Percentiles rank a stretch among this genome's conserved stretches.
These are phyloP conservation scores for Cystoisospora suis DNA, from an alignment of 169 alveolate genomes.

Conservation along the genomic window DNA sequence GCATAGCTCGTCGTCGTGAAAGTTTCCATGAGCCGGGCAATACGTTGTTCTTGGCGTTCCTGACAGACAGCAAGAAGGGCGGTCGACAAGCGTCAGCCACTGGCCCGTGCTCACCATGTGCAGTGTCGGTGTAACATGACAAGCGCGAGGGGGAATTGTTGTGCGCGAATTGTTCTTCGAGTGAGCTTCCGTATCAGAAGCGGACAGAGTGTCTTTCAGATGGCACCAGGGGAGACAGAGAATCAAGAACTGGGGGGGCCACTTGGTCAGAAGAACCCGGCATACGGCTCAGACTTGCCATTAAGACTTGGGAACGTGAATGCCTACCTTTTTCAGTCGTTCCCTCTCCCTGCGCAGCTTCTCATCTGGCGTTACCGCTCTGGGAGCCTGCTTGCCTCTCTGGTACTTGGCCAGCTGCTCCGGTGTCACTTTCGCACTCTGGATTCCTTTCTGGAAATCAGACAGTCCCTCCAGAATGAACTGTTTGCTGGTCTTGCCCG, in stretches of 20 bases:
- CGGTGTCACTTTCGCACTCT: background rate
- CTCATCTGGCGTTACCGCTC: background rate
- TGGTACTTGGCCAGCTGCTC: background rate
- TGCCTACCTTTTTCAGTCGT: background rate
- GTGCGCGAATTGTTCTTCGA: too few relatives aligned
- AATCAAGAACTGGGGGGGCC: too few relatives aligned
- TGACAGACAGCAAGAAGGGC: background rate
- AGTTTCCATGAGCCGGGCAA: background rate
- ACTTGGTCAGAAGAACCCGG: too few relatives aligned
- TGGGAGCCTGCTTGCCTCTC: background rate
- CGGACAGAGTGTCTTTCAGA: too few relatives aligned
- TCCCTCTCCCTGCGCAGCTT: background rate
- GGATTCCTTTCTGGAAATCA: background rate
- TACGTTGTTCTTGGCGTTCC: slow-evolving; percentile 31
- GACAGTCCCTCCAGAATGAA: background rate
- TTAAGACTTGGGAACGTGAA: too few relatives aligned
- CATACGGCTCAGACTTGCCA: too few relatives aligned
- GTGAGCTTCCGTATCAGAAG: too few relatives aligned
- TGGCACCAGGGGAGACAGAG: too few relatives aligned
- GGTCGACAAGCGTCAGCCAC: too few relatives aligned
- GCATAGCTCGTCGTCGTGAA: slow-evolving; percentile 19
- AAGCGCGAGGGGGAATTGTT: too few relatives aligned
- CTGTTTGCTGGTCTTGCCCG: background rate
- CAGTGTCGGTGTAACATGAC: too few relatives aligned
- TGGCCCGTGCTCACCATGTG: too few relatives aligned